A percentile compares a stretch with the other conserved stretches of the same genome.
phyloP scores from a whole-genome alignment of 257 asterid genomes.

The Nicotiana benthamiana region DNA sequence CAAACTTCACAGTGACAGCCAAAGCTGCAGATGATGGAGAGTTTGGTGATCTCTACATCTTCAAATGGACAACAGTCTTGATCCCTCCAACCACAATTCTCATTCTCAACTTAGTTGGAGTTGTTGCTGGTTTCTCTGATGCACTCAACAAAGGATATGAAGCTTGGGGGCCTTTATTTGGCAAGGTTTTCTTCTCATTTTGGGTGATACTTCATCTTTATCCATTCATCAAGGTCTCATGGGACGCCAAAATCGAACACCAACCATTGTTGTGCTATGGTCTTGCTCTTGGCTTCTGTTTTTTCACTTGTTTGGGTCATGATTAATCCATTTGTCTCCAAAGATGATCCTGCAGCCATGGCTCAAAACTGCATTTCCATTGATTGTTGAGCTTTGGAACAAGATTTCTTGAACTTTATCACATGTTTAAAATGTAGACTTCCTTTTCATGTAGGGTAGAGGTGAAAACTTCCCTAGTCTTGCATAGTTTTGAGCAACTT shows the following conservation, averaged over 20 bases:
- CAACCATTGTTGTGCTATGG: slow-evolving; percentile 85
- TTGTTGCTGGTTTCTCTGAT: slow-evolving; percentile 90
- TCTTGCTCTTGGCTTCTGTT: slow-evolving; percentile 88
- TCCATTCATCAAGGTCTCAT: slow-evolving; percentile 90
- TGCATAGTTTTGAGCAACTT: not conserved
- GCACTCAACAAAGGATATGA: slow-evolving; percentile 90
- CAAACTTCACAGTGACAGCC: slow-evolving; percentile 84
- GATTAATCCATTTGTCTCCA: slow-evolving; percentile 72
- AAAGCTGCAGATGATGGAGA: slow-evolving; percentile 80
- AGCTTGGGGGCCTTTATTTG: slow-evolving; percentile 92
- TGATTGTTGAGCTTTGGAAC: slow-evolving; percentile 52
- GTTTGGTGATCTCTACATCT: slow-evolving; percentile 73
- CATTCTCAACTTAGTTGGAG: slow-evolving; percentile 74
- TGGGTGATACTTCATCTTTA: slow-evolving; percentile 92
- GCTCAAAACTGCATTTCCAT: slow-evolving; percentile 70
- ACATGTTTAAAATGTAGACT: not conserved
- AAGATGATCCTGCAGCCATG: slow-evolving; percentile 35
- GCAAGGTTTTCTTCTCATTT: slow-evolving; percentile 81
- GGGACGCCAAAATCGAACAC: slow-evolving; percentile 93
- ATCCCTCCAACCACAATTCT: slow-evolving; percentile 93
- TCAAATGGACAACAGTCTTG: slow-evolving; percentile 94
- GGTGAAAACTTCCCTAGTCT: not conserved
- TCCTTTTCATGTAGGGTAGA: not conserved
- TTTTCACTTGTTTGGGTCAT: slow-evolving; percentile 96
- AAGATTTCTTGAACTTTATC: not conserved